Conservation (phyloP, 2,329 filamentous ascomycete genomes). For the Alternaria consortialis region DNA sequence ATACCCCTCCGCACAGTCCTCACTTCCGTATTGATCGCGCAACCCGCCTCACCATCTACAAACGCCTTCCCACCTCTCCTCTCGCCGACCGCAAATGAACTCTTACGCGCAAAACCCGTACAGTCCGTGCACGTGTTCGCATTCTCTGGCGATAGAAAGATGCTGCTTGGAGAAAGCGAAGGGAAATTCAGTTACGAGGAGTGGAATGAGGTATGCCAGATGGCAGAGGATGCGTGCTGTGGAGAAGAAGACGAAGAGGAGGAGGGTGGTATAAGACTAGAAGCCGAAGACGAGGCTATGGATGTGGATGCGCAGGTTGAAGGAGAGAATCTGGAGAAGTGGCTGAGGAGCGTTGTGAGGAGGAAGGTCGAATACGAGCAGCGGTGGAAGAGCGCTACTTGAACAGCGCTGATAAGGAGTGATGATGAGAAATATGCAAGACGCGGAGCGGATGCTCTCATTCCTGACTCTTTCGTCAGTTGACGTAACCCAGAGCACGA, state of each 20-base stretch:
- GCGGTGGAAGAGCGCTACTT: slow-evolving; percentile 53
- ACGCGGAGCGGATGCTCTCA: background rate
- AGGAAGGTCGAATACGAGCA: slow-evolving; percentile 52
- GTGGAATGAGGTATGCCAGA: slow-evolving; percentile 76
- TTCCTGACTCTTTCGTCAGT: background rate
- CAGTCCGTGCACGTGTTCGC: slow-evolving; percentile 88
- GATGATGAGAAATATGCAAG: background rate
- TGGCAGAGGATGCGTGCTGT: slow-evolving; percentile 72
- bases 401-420: slow-evolving; percentile 19
- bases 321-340: slow-evolving; percentile 46
- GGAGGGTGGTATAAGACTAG: slow-evolving; percentile 42
- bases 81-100: slow-evolving; percentile 69
- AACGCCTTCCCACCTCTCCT: slow-evolving; percentile 54
- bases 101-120: slow-evolving; percentile 71
- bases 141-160: slow-evolving; percentile 71
- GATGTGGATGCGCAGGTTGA: slow-evolving; percentile 45
- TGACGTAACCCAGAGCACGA: background rate
- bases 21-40: slow-evolving; percentile 80
- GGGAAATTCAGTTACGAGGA: slow-evolving; percentile 77
- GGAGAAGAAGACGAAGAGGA: slow-evolving; percentile 55
- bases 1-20: slow-evolving; percentile 82
- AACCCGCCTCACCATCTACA: slow-evolving; percentile 75
- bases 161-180: slow-evolving; percentile 83
- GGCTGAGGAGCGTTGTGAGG: slow-evolving; percentile 53
- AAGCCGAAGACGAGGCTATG: slow-evolving; percentile 49